phyloP scores from a whole-genome alignment of 306 rosid species.

The Begonia fuchsioides region DNA sequence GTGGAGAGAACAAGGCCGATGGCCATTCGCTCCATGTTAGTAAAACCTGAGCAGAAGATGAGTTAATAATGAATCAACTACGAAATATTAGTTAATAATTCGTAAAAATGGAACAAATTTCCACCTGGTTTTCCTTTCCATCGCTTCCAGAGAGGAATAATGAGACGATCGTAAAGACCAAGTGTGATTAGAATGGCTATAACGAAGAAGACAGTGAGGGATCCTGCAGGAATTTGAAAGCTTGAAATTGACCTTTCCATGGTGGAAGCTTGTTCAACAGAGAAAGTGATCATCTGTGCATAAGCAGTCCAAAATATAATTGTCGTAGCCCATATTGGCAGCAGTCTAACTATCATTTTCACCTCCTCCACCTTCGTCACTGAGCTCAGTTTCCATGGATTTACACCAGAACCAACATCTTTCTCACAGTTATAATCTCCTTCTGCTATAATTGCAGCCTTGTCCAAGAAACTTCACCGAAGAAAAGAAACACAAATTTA shows the following conservation, averaged over 20 bases:
- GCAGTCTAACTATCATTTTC: conserved; percentile 68
- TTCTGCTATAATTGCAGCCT: conserved; percentile 54
- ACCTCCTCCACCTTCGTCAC: conserved; percentile 81
- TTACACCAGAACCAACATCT: conserved; percentile 17
- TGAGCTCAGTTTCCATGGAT: conserved; percentile 69
- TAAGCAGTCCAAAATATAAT: conserved; percentile 85
- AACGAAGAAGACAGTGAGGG: conserved; percentile 80
- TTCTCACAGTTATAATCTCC: conserved; percentile 32
- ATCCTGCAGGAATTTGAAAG: conserved; percentile 85
- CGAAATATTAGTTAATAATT: too few species aligned
- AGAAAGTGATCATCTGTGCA: conserved; percentile 88
- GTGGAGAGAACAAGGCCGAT: conserved; percentile 56
- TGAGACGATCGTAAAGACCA: conserved; percentile 46
- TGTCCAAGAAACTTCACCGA: conserved; percentile 52
- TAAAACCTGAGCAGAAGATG: conserved; percentile 39
- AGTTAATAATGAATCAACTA: too few species aligned
- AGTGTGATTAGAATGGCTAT: conserved; percentile 64
- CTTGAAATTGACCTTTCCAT: conserved; percentile 51
- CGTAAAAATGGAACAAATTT: too few species aligned
- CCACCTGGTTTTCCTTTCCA: conserved; percentile 73
- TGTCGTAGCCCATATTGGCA: conserved; percentile 93
- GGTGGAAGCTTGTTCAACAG: conserved; percentile 91
- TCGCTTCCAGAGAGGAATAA: conserved; percentile 79
- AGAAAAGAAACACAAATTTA: too few species aligned
- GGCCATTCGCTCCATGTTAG: conserved; percentile 60